Percentiles rank a stretch among this genome's conserved stretches.
Conservation (phyloP, 106 monocot species). For the Ottelia alismoides region DNA sequence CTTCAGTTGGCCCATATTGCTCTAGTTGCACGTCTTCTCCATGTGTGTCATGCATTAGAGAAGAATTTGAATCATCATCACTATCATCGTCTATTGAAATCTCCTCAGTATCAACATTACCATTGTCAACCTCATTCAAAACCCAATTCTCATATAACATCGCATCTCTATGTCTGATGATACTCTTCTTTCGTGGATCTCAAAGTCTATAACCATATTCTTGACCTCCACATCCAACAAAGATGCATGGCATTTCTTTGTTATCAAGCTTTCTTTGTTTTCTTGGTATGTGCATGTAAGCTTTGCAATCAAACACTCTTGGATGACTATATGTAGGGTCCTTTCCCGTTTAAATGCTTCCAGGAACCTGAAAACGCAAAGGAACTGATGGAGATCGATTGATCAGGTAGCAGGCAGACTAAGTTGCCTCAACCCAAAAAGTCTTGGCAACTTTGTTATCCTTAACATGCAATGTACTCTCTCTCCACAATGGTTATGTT, state of each 20-base stretch:
- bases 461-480: background rate
- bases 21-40: background rate
- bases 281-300: background rate
- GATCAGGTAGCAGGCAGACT: background rate
- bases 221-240: background rate
- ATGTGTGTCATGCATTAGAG: background rate
- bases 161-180: background rate
- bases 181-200: background rate
- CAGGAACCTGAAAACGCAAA: background rate
- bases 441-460: background rate
- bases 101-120: background rate
- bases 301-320: constrained; percentile 1
- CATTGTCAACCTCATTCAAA: background rate
- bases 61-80: background rate
- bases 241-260: background rate
- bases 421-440: background rate
- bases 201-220: background rate
- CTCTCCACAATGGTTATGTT: background rate
- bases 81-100: background rate
- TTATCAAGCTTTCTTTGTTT: background rate
- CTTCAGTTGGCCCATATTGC: background rate
- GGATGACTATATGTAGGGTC: background rate
- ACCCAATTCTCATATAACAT: background rate
- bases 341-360: background rate
- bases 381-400: constrained; percentile 1